Conservation (phyloP, 352 stramenopile species). For the Nothophytophthora sp. region DNA sequence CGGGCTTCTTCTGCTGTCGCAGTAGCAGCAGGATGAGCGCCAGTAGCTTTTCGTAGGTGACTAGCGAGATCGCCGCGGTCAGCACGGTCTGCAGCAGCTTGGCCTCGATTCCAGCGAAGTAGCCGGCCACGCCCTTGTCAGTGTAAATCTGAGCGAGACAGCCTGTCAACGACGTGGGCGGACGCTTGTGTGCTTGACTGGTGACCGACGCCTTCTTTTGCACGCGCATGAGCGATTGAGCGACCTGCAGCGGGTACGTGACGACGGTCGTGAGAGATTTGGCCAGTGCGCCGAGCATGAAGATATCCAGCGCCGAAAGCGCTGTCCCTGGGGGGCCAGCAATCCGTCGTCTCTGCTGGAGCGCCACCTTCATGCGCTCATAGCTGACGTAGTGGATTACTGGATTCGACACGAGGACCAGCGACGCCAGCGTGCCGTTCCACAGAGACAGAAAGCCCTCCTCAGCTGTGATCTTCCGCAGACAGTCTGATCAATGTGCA, state of each 20-base stretch:
- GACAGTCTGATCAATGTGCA: constrained; percentile 30
- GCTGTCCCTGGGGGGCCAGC: constrained; percentile 12
- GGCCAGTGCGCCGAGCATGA: constrained; percentile 89
- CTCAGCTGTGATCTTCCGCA: constrained; percentile 53
- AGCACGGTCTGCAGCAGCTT: constrained; percentile 95
- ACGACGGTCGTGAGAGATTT: constrained; percentile 93
- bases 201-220: constrained; percentile 33
- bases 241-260: constrained; percentile 95
- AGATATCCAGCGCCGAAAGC: constrained; percentile 86
- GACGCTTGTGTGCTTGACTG: constrained; percentile 3
- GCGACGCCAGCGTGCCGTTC: constrained; percentile 89
- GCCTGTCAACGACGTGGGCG: constrained; percentile 17
- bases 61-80: constrained; percentile 91
- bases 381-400: constrained; percentile 97
- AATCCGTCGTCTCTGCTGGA: constrained; percentile 41
- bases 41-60: constrained; percentile 94
- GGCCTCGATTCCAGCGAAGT: constrained; percentile 92
- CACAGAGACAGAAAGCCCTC: constrained; percentile 90
- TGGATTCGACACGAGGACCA: constrained; percentile 95
- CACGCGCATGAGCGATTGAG: constrained; percentile 90
- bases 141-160: constrained; percentile 67
- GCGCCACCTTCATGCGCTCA: constrained; percentile 88
- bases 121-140: constrained; percentile 69
- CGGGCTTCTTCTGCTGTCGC: constrained; percentile 33
- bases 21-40: constrained; percentile 57